phyloP scores from a whole-genome alignment of 805 yeast species.

The Candida dajiaensis region DNA sequence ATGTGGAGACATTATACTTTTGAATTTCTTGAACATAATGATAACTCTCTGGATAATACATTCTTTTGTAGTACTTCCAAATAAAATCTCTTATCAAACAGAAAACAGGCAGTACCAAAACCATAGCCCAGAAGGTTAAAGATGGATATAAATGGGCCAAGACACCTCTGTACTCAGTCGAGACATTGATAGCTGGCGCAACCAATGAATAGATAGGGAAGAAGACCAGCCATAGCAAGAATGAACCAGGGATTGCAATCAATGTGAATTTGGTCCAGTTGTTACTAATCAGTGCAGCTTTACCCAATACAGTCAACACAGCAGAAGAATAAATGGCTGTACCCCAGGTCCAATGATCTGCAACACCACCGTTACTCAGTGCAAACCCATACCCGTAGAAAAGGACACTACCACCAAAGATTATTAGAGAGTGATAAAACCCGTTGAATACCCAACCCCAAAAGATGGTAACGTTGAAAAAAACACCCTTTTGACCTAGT shows the following conservation, averaged over 20 bases:
- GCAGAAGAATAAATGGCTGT: constrained; percentile 84
- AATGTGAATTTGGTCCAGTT: constrained; percentile 94
- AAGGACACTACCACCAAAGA: constrained; percentile 65
- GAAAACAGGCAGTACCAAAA: constrained; percentile 66
- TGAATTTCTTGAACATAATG: constrained; percentile 97
- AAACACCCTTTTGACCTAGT: constrained; percentile 82
- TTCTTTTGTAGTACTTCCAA: constrained; percentile 93
- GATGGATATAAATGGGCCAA: constrained; percentile 71
- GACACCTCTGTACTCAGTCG: constrained; percentile 81
- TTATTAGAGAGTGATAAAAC: constrained; percentile 84
- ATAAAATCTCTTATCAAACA: constrained; percentile 83
- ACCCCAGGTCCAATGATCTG: constrained; percentile 95
- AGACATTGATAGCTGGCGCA: constrained; percentile 79
- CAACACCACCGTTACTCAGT: constrained; percentile 59
- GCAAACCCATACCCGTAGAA: constrained; percentile 66
- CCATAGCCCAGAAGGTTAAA: constrained; percentile 75
- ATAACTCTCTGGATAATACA: constrained; percentile 85
- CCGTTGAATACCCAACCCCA: constrained; percentile 99
- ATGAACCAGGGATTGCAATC: constrained; percentile 92
- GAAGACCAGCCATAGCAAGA: constrained; percentile 73
- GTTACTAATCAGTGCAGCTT: constrained; percentile 87
- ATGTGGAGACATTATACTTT: constrained; percentile 87
- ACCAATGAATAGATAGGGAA: constrained; percentile 83
- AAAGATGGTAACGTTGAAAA: constrained; percentile 85
- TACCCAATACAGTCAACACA: constrained; percentile 83